Conservation (phyloP, 225 moss, liverwort and hornwort genomes). For the Takakia lepidozioides region DNA sequence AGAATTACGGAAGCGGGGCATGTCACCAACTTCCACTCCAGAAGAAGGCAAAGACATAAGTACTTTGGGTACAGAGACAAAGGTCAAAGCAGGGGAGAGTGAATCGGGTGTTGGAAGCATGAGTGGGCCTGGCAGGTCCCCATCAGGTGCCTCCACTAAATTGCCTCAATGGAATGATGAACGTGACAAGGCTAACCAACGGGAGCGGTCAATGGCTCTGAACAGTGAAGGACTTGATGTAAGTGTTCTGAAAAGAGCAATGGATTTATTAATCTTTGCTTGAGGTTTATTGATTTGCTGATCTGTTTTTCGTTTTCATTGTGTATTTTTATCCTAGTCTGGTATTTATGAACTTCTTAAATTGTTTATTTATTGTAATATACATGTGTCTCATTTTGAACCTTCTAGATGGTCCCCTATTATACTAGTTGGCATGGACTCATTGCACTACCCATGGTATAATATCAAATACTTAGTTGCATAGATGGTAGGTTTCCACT, state of each 20-base stretch:
- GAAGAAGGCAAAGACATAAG: constrained; percentile 32
- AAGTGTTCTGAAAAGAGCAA: constrained; percentile 5
- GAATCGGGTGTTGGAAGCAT: constrained; percentile 6
- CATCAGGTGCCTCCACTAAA: constrained; percentile 14
- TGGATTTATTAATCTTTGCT: too few species aligned
- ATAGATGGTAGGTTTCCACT: too few species aligned
- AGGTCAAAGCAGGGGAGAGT: constrained; percentile 49
- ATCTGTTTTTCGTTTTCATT: too few species aligned
- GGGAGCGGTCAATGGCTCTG: constrained; percentile 74
- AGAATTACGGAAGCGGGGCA: constrained; percentile 83
- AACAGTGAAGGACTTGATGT: constrained; percentile 92
- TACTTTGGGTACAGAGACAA: constrained; percentile 65
- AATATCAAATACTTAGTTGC: too few species aligned
- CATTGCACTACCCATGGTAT: too few species aligned
- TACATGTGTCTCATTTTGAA: too few species aligned
- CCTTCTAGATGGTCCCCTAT: too few species aligned
- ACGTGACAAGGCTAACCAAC: constrained; percentile 43
- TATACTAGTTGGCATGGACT: too few species aligned
- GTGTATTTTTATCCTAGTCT: too few species aligned
- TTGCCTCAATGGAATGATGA: constrained; percentile 20
- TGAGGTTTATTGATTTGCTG: too few species aligned
- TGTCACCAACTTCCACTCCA: constrained; percentile 20
- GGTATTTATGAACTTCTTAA: too few species aligned
- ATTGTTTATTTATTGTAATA: too few species aligned
- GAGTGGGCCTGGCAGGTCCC: constrained; percentile 14